Evolutionary conservation across 2,329 filamentous ascomycete genomes (phyloP).

Genomic region (Fusarium veterinarium): DNA sequence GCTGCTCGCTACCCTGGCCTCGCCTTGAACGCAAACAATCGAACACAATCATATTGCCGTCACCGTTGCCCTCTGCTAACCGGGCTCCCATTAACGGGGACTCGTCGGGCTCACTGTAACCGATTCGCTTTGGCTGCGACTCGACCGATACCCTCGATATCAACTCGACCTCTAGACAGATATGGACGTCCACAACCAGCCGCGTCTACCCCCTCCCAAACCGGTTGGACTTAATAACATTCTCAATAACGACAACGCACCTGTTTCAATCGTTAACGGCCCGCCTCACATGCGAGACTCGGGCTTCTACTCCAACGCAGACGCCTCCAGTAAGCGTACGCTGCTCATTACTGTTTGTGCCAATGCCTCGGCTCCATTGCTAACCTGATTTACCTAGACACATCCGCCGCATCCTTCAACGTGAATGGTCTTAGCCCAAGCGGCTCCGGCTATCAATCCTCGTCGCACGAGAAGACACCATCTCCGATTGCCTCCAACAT

Average conservation of each 20-base stretch:
- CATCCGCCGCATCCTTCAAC: constrained; percentile 55
- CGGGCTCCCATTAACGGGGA: constrained; percentile 14
- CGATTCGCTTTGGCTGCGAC: constrained; percentile 9
- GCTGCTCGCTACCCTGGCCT: constrained; percentile 7
- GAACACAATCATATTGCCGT: background rate
- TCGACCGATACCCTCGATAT: constrained; percentile 25
- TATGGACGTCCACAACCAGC: constrained; percentile 46
- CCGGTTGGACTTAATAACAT: constrained; percentile 54
- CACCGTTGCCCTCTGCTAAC: background rate
- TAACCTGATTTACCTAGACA: constrained; percentile 47
- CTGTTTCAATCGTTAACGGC: constrained; percentile 41
- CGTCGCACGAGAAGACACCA: constrained; percentile 69
- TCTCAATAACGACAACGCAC: constrained; percentile 51
- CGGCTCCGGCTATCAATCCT: constrained; percentile 61
- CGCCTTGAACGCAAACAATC: constrained; percentile 13
- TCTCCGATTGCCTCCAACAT: constrained; percentile 67
- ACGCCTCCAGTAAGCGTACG: constrained; percentile 58
- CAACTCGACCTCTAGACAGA: constrained; percentile 19
- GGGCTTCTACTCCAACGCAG: constrained; percentile 58
- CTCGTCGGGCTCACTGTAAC: constrained; percentile 12
- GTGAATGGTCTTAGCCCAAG: constrained; percentile 55
- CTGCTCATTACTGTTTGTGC: constrained; percentile 29
- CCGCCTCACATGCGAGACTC: constrained; percentile 54
- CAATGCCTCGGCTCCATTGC: constrained; percentile 26
- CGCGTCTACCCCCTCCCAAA: constrained; percentile 47